Evolutionary conservation across 768 basidiomycete genomes (phyloP), one percentile per base, ranked within the genome.

Genomic region (Arthromyces matolae): DNA sequence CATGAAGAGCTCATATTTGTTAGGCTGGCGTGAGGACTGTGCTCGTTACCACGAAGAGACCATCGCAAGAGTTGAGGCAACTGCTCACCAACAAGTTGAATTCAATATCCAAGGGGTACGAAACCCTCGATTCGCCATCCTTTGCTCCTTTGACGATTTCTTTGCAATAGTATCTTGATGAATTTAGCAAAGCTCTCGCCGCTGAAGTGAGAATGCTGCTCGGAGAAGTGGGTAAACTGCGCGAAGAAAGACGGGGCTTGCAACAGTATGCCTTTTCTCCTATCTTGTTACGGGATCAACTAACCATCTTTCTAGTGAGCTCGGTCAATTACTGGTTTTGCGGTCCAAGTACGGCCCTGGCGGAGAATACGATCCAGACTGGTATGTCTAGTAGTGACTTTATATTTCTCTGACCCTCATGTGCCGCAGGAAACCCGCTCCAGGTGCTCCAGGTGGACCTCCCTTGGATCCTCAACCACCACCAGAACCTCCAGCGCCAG

Each of bases 171-270:
- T 92, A 93, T 62, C 76, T 93, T 12, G 86, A 93, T 51, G 88
- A 93, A 47, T 93, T 93, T 68, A 91, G 88, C 64, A 86, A 83
- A 62, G 84, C 90, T 1, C 67, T 93, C 37, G 88, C 90, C 3
- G 73, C 78, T 13, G 90, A 93, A 69, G 89, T 93, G 8, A 81
- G 88, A 24, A 84, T 89, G 77, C 72, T 93, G 12, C 76, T 93
- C 8, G 79, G 77, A 28, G 90, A 93, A 70, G 90, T 92, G 32
- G 88, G 89, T 32, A 87, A 84, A 55, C 71, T 93, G 37, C 80
- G 87, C 4, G 86, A 90, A 65, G 85, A 92, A 58, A 77, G 83
- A 57, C 80, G 89, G 34, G 78, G 76, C 19, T 71, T 91, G 19
- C 86, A 90, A 71, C 80, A 85, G 89, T 92, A 68, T 40, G 87